Conservation (phyloP, 345 rosid species). For the Cardamine chenopodiifolia region DNA sequence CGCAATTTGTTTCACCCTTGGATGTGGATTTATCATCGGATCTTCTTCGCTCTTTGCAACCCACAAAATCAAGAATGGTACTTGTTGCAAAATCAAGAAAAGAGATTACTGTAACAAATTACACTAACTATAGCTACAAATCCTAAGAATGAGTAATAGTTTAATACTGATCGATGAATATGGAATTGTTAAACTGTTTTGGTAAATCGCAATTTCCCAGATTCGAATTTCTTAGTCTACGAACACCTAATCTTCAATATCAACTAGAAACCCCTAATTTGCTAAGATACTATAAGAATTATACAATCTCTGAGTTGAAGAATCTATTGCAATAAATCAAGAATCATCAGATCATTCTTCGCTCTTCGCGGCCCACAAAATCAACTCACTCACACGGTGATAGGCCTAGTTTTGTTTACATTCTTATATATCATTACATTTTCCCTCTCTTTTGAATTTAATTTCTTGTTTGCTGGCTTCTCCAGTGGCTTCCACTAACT, state of each 20-base stretch:
- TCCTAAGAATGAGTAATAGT: not conserved
- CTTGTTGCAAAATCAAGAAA: not conserved
- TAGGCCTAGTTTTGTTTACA: not conserved
- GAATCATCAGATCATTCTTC: too few relatives aligned
- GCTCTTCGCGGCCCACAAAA: slow-evolving; percentile 78
- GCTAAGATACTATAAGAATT: not conserved
- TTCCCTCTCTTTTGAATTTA: not conserved
- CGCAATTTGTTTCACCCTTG: slow-evolving; percentile 80
- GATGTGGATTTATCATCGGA: slow-evolving; percentile 72
- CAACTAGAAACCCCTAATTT: not conserved
- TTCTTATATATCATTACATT: not conserved
- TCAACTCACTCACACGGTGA: slow-evolving; percentile 74
- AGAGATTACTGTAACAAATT: not conserved
- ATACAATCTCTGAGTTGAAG: not conserved
- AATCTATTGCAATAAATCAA: too few relatives aligned
- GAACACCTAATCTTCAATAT: not conserved
- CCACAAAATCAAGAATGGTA: slow-evolving; percentile 1
- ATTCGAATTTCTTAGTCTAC: not conserved
- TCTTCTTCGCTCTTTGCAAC: too few relatives aligned
- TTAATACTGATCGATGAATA: not conserved
- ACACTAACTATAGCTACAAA: not conserved
- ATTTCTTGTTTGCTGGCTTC: slow-evolving; percentile 19
- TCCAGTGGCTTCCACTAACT: slow-evolving; percentile 82
- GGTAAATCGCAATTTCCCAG: not conserved
- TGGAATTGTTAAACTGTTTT: not conserved